A percentile compares a stretch with the other conserved stretches of the same genome.
phyloP scores from a whole-genome alignment of 805 yeast genomes.

The Candida easanensis region DNA sequence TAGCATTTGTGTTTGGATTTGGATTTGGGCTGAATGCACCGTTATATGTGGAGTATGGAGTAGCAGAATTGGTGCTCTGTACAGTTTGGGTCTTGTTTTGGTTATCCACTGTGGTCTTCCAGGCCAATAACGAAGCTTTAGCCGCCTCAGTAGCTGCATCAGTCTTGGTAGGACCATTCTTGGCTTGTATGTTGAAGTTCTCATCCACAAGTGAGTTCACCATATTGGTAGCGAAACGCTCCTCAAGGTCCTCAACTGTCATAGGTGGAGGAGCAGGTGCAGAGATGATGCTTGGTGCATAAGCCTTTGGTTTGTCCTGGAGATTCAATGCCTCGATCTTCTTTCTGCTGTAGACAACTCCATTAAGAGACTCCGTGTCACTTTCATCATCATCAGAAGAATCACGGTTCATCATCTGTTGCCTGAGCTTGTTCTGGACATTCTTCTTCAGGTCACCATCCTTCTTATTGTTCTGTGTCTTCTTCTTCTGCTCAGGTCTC shows the following conservation, averaged over 20 bases:
- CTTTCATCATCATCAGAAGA: conserved; percentile 1
- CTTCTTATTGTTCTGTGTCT: not conserved
- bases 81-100: not conserved
- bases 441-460: not conserved
- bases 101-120: not conserved
- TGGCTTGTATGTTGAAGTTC: not conserved
- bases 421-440: not conserved
- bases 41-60: not conserved
- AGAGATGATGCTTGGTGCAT: too few species aligned
- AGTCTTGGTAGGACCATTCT: too few species aligned
- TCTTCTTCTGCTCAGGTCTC: conserved; percentile 1
- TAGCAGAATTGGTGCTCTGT: not conserved
- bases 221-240: not conserved
- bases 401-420: not conserved
- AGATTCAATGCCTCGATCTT: not conserved
- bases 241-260: not conserved
- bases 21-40: conserved; percentile 3
- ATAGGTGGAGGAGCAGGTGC: not conserved
- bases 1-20: not conserved
- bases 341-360: conserved; percentile 1
- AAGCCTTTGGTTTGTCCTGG: not conserved
- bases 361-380: conserved; percentile 4
- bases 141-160: not conserved
- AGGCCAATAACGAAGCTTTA: not conserved
- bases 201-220: not conserved